These are phyloP conservation scores for Cercospora nicotianae DNA, from an alignment of 2,329 filamentous ascomycete species.

Conservation along the genomic window DNA sequence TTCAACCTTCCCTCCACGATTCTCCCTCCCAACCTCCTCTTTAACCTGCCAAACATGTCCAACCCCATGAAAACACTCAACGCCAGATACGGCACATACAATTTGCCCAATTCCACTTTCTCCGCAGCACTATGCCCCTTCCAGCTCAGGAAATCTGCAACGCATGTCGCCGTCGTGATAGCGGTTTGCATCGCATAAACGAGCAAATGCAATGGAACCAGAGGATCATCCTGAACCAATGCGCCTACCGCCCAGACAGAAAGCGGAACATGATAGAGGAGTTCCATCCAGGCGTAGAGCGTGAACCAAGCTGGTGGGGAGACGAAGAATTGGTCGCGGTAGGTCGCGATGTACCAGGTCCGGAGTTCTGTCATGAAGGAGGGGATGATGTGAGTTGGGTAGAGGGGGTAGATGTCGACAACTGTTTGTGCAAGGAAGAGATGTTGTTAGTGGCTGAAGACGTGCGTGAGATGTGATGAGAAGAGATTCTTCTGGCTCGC, in stretches of 20 bases:
- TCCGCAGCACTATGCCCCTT: constrained; percentile 45
- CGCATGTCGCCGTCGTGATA: constrained; percentile 62
- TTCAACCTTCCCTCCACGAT: constrained; percentile 13
- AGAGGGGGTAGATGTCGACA: constrained; percentile 62
- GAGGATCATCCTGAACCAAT: constrained; percentile 55
- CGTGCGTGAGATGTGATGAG: background rate
- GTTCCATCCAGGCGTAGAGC: constrained; percentile 57
- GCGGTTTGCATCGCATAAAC: constrained; percentile 60
- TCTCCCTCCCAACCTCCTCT: constrained; percentile 10
- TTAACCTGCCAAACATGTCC: constrained; percentile 40
- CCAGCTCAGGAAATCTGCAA: constrained; percentile 63
- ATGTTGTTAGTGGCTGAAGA: background rate
- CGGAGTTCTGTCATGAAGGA: constrained; percentile 53
- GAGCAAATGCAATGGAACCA: constrained; percentile 60
- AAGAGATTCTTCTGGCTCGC: constrained; percentile 26
- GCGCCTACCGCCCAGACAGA: constrained; percentile 61
- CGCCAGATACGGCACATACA: constrained; percentile 60
- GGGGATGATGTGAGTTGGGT: constrained; percentile 54
- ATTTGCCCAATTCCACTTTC: constrained; percentile 52
- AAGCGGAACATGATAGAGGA: constrained; percentile 61
- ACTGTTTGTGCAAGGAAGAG: constrained; percentile 43
- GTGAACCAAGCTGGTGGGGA: constrained; percentile 61
- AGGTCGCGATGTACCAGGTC: constrained; percentile 60
- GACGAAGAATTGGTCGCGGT: constrained; percentile 64
- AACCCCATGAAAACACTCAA: constrained; percentile 53